Evolutionary conservation across 148 eudicot genomes (phyloP), one percentile per base, ranked within the genome.

Genomic region (Spergularia bocconei): DNA sequence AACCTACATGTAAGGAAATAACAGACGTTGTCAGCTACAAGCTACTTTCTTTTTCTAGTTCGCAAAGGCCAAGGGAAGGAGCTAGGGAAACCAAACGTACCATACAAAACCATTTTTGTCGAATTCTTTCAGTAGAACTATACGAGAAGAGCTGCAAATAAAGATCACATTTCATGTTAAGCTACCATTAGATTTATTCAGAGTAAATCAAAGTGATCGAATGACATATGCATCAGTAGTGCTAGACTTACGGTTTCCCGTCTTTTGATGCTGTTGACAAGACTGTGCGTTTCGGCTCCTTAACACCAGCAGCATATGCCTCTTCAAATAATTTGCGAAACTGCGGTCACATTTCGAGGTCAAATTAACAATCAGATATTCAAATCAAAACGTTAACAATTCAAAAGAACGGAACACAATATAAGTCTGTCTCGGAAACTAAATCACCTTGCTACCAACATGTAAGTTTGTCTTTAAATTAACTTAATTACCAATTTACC

Each of bases 271-370:
- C 85, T 64, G 99, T 96, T 66, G 94, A 89, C 84, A 96, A 82
- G 66, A 94, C 89, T 93, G 92, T 91, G 50, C 93, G 94, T 87
- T 92, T 92, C 88, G 99, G 94, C 79, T 96, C 98, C 75, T 82
- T 92, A 79, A 89, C 63, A 83, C 93, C 84, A 39, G 98, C 87
- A 76, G 91, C 90, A 77, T 92, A 62, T 67, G 99, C 99, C 84
- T 89, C 98, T 73, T 89, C 90, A 77, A 96, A 91, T 98, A 98
- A 96, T 84, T 86, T 92, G 72, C 81, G 83, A 85, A 96, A 96
- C 99, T 95, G 84, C 86, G 86, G 68, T 23, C 64, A 13, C 6
- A 20, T 67, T 44, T 67, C 13, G n/a, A 12, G 38, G 11, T 0
- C 9, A 10, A 1, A 25, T n/a, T n/a, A n/a, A n/a, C n/a, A n/a